Percentiles rank a stretch among this genome's conserved stretches.
These are phyloP conservation scores for Lineolata rhizophorae DNA, from an alignment of 495 filamentous ascomycete genomes.

Conservation along the genomic window DNA sequence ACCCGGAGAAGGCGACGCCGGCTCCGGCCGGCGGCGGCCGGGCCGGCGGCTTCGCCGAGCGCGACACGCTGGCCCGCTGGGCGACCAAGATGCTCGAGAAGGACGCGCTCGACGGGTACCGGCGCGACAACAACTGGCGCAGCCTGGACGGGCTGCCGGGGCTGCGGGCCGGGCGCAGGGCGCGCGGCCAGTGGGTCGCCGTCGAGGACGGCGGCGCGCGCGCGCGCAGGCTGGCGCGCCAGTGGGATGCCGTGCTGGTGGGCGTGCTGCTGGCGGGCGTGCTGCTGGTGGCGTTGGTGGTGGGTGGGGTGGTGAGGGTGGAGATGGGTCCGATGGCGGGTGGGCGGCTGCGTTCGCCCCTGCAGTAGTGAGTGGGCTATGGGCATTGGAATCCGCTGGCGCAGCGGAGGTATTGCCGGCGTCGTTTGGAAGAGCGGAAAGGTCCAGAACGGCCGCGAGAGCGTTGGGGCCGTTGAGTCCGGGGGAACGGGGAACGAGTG, in stretches of 20 bases:
- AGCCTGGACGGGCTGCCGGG: constrained; percentile 33
- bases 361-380: too few species aligned
- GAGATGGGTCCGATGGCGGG: too few species aligned
- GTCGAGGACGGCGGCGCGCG: constrained; percentile 12
- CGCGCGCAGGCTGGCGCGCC: constrained; percentile 11
- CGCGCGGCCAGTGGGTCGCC: constrained; percentile 17
- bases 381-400: too few species aligned
- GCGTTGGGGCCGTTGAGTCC: too few species aligned
- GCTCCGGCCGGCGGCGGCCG: too few species aligned
- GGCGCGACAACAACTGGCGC: constrained; percentile 23
- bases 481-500: too few species aligned
- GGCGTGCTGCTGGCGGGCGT: constrained; percentile 16
- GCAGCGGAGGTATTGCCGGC: too few species aligned
- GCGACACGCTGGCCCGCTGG: constrained; percentile 25
- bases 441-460: too few species aligned
- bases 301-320: too few species aligned
- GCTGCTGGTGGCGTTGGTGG: constrained; percentile 9
- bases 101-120: constrained; percentile 23
- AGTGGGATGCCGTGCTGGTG: constrained; percentile 16
- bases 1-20: constrained; percentile 2
- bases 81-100: constrained; percentile 19
- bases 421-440: too few species aligned
- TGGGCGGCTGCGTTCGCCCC: too few species aligned
- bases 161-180: constrained; percentile 21
- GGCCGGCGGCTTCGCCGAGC: constrained; percentile 15